Evolutionary conservation across 23 red algal species (phyloP), one percentile per base, ranked within the genome.

Genomic region (Gracilariopsis chorda): DNA sequence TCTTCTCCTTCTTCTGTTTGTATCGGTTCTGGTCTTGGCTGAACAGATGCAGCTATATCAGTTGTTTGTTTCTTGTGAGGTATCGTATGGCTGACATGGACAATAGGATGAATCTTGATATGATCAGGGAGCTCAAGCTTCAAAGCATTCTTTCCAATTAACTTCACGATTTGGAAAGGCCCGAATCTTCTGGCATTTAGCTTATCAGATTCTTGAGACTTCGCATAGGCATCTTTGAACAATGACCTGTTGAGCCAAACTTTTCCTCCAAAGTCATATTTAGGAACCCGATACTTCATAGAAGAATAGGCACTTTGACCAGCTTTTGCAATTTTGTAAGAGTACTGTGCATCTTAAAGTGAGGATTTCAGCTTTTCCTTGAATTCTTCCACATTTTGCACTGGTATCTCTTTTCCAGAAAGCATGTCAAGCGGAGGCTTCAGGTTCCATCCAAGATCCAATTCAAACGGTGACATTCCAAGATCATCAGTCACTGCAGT

Each of bases 381-480:
- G 0, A 82, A 82, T 4, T 82, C 46, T 13, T 59, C 46, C 7
- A 63, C 4, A 20, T 5, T 35, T 20, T 82, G 24, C n/a, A 36
- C 19, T 5, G 51, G 37, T 7, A 0, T 11, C 3, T 23, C 39
- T 17, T 19, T 10, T 8, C 19, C 27, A n/a, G 24, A 13, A 11
- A 63, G 9, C 16, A 63, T 20, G 9, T 82, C 52, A 5, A 82
- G 28, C 4, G 46, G 48, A 9, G 4, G 6, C 60, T 24, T 82
- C 0, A 51, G 78, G 19, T 11, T 82, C 78, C 46, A 82, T 59
- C 78, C 78, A 17, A 82, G 53, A 42, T 82, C 48, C 16, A 59
- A 4, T 41, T 59, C 28, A 60, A 82, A 59, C 12, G 20, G 53
- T 51, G 0, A 82, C 39, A 14, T 13, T 36, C 78, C n/a, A 0